These are phyloP conservation scores for Mercurialis annua DNA, from an alignment of 345 rosid species.

Conservation along the genomic window DNA sequence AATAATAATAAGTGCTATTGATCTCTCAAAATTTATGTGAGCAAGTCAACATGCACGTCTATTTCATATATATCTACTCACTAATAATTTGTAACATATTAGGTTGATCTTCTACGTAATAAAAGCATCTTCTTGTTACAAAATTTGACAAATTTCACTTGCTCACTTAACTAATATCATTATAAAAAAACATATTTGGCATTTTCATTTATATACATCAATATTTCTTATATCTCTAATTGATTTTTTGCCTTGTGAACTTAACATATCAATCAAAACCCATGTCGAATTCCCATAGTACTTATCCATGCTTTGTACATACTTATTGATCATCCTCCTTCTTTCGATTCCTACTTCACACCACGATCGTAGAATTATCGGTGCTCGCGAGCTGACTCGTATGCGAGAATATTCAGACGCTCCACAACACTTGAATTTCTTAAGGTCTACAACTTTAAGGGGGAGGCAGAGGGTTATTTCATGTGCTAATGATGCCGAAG, in stretches of 20 bases:
- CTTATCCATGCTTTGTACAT: conserved; percentile 14
- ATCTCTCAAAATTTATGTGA: neutral
- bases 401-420: conserved; percentile 6
- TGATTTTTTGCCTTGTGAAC: too few species aligned
- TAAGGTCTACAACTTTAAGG: conserved; percentile 7
- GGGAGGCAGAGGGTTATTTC: conserved; percentile 28
- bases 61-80: conserved; percentile 1
- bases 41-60: conserved; percentile 18
- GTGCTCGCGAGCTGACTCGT: neutral
- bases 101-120: conserved; percentile 23
- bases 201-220: neutral
- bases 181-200: neutral
- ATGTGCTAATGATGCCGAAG: conserved; percentile 23
- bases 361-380: neutral
- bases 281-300: conserved; percentile 4
- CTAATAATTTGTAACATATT: conserved; percentile 13
- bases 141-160: conserved; percentile 19
- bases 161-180: neutral
- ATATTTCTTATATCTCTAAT: neutral
- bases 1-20: neutral
- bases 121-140: conserved; percentile 1
- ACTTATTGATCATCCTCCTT: conserved; percentile 8
- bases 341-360: conserved; percentile 7
- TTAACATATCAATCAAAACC: too few species aligned
- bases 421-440: conserved; percentile 26